Evolutionary conservation across 2,329 filamentous ascomycete genomes (phyloP).

Genomic region (Amauroascus verrucosus): DNA sequence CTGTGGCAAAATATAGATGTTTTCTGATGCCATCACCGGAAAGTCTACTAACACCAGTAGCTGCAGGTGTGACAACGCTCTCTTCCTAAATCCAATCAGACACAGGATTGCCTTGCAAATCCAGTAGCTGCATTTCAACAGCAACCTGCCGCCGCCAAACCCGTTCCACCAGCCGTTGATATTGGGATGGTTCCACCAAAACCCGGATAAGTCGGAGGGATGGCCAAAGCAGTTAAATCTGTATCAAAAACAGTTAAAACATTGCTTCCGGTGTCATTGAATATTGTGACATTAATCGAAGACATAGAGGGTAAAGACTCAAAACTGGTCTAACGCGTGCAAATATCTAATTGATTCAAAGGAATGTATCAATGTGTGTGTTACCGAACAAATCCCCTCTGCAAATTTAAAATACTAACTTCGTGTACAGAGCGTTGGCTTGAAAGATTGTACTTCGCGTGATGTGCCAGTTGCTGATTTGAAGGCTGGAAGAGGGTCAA

Average conservation of each 20-base stretch:
- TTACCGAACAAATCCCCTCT: too few species aligned
- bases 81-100: conserved; percentile 10
- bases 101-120: conserved; percentile 10
- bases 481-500: too few species aligned
- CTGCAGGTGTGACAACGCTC: conserved; percentile 7
- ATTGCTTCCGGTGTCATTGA: conserved; percentile 8
- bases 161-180: conserved; percentile 5
- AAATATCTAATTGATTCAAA: too few species aligned
- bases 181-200: conserved; percentile 1
- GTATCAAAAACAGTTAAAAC: conserved; percentile 10
- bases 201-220: conserved; percentile 7
- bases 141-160: background rate
- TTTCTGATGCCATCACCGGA: conserved; percentile 7
- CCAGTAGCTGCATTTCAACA: conserved; percentile 12
- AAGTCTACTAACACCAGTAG: conserved; percentile 1
- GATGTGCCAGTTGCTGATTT: too few species aligned
- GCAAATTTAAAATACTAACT: too few species aligned
- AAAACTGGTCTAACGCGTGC: too few species aligned
- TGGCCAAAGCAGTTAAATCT: conserved; percentile 8
- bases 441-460: too few species aligned
- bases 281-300: too few species aligned
- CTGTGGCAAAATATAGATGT: conserved; percentile 13
- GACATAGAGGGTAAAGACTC: too few species aligned
- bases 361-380: too few species aligned
- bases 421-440: too few species aligned